phyloP scores from a whole-genome alignment of 2,329 filamentous ascomycete genomes.

The Myriosclerotinia curreyana region DNA sequence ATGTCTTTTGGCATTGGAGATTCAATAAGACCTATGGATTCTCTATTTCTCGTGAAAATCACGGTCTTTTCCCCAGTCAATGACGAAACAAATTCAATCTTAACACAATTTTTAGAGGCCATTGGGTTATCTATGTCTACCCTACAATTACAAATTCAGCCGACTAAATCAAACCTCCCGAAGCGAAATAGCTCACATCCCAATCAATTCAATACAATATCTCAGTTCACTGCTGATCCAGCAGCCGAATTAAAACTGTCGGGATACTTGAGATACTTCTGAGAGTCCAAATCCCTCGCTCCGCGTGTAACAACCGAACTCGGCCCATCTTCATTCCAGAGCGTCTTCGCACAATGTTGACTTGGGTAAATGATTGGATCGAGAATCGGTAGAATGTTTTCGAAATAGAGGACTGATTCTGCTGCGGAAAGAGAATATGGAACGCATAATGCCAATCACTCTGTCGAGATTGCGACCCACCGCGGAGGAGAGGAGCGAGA shows the following conservation, averaged over 20 bases:
- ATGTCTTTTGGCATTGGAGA: too few relatives aligned
- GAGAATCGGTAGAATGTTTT: background rate
- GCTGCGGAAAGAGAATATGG: constrained; percentile 11
- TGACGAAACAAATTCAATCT: background rate
- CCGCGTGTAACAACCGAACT: background rate
- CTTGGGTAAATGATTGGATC: background rate
- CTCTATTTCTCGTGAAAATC: too few relatives aligned
- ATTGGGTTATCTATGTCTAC: background rate
- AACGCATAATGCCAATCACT: constrained; percentile 10
- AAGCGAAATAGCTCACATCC: background rate
- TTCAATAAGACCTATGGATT: too few relatives aligned
- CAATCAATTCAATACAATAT: background rate
- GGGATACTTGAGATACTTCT: background rate
- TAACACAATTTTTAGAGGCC: background rate
- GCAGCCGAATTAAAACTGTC: constrained; percentile 11
- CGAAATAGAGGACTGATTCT: background rate
- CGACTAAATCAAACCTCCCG: too few relatives aligned
- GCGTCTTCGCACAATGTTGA: background rate
- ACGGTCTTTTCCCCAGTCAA: background rate
- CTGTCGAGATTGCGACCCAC: constrained; percentile 8
- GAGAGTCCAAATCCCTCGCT: constrained; percentile 2
- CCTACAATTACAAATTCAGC: background rate
- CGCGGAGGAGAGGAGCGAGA: constrained; percentile 12
- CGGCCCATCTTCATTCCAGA: constrained; percentile 4
- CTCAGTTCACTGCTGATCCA: background rate